Base-by-base conservation (phyloP, 176 grass and related monocot species). In the Bromus sterilis region DNA sequence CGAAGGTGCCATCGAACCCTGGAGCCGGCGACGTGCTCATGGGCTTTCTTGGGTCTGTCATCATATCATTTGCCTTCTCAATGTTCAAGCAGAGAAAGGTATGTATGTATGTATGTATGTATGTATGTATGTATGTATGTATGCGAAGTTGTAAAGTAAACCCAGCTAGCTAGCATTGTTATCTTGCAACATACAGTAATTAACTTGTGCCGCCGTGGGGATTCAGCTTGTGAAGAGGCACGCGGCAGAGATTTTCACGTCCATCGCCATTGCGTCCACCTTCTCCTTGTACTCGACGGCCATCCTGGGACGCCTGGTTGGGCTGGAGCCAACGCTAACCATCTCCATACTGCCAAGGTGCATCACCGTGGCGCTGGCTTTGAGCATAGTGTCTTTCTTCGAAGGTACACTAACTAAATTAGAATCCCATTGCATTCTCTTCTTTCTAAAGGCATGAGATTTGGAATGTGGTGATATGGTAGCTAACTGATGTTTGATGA, bases 61-160 rank as follows among this genome's bases (percentile, higher is more conserved):
- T 98, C 79, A 82, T 98, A 85, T 93, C 96, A 66, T 98, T 95
- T 65, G 89, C 96, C 10, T 98, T 98, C 91, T 89, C 96, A 25
- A 95, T 98, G 89, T 98, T 95, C 84, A 91, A 95, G 85, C 93
- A 95, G 85, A 91, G 96, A 85, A 93, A 98, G 96, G 96, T 95
- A 53, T 0, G 1, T 33, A n/a, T n/a, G n/a, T n/a, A n/a, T n/a
- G n/a, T n/a, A n/a, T n/a, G n/a, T n/a, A n/a, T n/a, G n/a, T n/a
- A n/a, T n/a, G n/a, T n/a, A n/a, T n/a, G n/a, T n/a, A n/a, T n/a
- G n/a, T n/a, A n/a, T n/a, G n/a, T n/a, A n/a, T n/a, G n/a, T n/a
- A n/a, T n/a, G n/a, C n/a, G n/a, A n/a, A n/a, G n/a, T n/a, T n/a
- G n/a, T n/a, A n/a, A n/a, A n/a, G n/a, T n/a, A n/a, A n/a, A 55